phyloP scores from a whole-genome alignment of 2,329 filamentous ascomycete genomes.

The Akanthomyces dipterigenus region DNA sequence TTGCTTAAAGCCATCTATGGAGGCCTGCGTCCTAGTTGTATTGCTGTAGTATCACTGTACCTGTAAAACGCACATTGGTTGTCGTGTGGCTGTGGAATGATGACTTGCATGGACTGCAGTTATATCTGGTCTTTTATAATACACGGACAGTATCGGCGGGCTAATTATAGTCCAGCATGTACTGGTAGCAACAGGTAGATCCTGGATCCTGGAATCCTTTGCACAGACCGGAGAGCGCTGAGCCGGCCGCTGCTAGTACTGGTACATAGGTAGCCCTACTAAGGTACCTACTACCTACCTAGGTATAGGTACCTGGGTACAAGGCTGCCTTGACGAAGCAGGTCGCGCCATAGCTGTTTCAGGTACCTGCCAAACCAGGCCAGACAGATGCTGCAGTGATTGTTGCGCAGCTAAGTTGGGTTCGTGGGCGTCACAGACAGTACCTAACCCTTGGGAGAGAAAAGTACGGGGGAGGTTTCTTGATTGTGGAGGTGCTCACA shows the following conservation, averaged over 20 bases:
- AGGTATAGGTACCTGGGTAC: too few relatives aligned
- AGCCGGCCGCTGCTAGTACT: not conserved
- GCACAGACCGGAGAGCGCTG: not conserved
- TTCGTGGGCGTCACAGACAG: not conserved
- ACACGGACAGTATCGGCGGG: not conserved
- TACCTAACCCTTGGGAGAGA: not conserved
- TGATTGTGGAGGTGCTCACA: too few relatives aligned
- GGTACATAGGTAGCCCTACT: too few relatives aligned
- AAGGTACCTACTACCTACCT: too few relatives aligned
- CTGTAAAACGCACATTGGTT: not conserved
- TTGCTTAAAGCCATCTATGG: not conserved
- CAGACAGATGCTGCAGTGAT: not conserved
- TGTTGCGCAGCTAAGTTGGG: not conserved
- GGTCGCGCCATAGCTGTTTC: slow-evolving; percentile 17
- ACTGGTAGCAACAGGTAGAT: not conserved
- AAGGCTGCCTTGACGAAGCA: slow-evolving; percentile 10
- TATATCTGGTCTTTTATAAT: not conserved
- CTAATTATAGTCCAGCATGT: too few relatives aligned
- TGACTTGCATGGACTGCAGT: not conserved
- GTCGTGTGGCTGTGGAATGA: not conserved
- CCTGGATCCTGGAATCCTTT: not conserved
- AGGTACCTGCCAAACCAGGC: slow-evolving; percentile 15
- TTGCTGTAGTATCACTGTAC: too few relatives aligned
- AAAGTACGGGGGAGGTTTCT: not conserved
- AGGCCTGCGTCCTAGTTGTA: not conserved